phyloP scores from a whole-genome alignment of 148 eudicot species.

The Persicaria tinctoria region DNA sequence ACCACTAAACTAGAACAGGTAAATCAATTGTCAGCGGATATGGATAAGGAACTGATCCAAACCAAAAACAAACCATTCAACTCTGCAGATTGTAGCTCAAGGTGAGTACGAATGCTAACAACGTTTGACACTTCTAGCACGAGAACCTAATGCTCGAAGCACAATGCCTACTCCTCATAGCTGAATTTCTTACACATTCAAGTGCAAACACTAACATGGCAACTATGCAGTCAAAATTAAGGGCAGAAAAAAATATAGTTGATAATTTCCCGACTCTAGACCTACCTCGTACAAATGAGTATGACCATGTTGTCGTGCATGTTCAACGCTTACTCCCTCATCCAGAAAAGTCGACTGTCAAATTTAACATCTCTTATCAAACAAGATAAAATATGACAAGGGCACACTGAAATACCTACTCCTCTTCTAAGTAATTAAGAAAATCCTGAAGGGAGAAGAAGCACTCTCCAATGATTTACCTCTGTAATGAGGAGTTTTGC shows the following conservation, averaged over 20 bases:
- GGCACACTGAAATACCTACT: too few species aligned
- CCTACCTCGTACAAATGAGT: slow-evolving; percentile 85
- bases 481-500: slow-evolving; percentile 90
- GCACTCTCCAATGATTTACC: slow-evolving; percentile 26
- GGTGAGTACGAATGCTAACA: background rate
- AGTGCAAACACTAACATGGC: background rate
- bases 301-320: slow-evolving; percentile 89
- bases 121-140: background rate
- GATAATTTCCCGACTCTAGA: background rate
- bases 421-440: background rate
- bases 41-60: background rate
- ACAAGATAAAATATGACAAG: too few species aligned
- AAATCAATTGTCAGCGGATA: too few species aligned
- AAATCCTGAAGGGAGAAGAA: background rate
- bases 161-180: background rate
- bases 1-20: too few species aligned
- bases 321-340: slow-evolving; percentile 58
- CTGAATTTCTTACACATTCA: background rate
- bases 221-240: too few species aligned
- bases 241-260: background rate
- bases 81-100: background rate
- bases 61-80: background rate
- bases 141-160: background rate
- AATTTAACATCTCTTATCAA: background rate
- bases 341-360: slow-evolving; percentile 86